Base-by-base conservation (phyloP, 495 filamentous ascomycete species). In the Penicillium turbatum region DNA sequence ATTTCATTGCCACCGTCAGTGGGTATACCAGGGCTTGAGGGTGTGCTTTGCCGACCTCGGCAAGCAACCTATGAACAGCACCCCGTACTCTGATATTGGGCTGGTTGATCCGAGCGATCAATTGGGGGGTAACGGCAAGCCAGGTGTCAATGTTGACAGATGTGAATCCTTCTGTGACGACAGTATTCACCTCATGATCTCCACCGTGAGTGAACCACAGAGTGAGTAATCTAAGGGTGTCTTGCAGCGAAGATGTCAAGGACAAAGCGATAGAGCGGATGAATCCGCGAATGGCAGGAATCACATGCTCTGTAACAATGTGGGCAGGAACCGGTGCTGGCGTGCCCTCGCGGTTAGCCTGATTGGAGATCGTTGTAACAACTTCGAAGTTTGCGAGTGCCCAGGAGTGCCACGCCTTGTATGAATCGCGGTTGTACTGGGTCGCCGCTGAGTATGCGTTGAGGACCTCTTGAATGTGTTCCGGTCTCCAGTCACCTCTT, bases 381-480 rank as follows among this genome's bases (percentile, higher is more conserved):
- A 97, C 92, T 68, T 99, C 92, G 62, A 97, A 99, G 67, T 99
- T 99, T 15, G 95, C 93, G 37, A 97, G 73, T n/a, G 93, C 93
- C 93, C 95, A 99, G 3, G 93, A 85, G 67, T 99, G 93, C 93
- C 93, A 99, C 16, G 93, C 93, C 70, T 97, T 99, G 72, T 99
- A 97, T 79, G 92, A 99, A 49, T 86, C 84, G 40, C 86, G 84
- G 57, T 97, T 89, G 71, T 95, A 96, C 21, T 87, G 83, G 0
- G 93, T 97, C 7, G 93, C 93, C 43, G 90, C 87, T 15, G 84
- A 81, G 70, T 97, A 99, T 7, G 93, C 89, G 32, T 81, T 76
- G 17, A 99, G 79, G 40, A 97, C 88, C 21, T 77, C 75, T 15
- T 72, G 72, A 29, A 79, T 74, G 62, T 89, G 84, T 12, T 87